Percentiles rank a stretch among this genome's conserved stretches.
phyloP scores from a whole-genome alignment of 768 basidiomycete genomes.

The Xerocomus spinulosus region DNA sequence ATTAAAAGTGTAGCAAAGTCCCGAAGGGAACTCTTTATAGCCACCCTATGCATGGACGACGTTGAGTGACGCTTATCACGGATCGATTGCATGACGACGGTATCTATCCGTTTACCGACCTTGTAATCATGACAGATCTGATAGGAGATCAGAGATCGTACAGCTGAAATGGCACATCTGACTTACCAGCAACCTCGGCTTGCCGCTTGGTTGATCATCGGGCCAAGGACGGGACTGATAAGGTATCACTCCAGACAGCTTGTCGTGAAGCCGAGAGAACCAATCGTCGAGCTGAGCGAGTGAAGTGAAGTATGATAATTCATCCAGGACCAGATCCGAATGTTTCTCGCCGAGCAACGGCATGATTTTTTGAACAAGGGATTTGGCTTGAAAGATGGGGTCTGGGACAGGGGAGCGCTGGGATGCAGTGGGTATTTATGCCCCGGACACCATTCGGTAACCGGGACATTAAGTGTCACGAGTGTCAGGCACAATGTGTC shows the following conservation, averaged over 20 bases:
- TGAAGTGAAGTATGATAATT: slow-evolving; percentile 48
- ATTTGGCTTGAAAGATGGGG: too few species aligned
- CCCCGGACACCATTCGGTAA: too few species aligned
- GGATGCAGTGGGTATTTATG: too few species aligned
- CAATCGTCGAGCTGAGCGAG: slow-evolving; percentile 59
- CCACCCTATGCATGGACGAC: slow-evolving; percentile 55
- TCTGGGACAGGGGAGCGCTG: too few species aligned
- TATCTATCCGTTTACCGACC: too few species aligned
- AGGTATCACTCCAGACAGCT: slow-evolving; percentile 40
- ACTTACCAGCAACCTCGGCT: slow-evolving; percentile 67
- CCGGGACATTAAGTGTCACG: too few species aligned
- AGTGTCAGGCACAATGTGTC: too few species aligned
- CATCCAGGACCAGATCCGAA: slow-evolving; percentile 21
- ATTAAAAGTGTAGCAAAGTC: slow-evolving; percentile 72
- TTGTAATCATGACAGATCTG: slow-evolving; percentile 33
- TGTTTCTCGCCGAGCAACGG: slow-evolving; percentile 25
- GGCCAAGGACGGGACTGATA: slow-evolving; percentile 30
- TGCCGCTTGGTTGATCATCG: slow-evolving; percentile 20
- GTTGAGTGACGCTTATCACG: too few species aligned
- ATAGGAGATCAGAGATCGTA: slow-evolving; percentile 20
- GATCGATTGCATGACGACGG: too few species aligned
- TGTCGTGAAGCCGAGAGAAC: slow-evolving; percentile 35
- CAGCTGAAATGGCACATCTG: too few species aligned
- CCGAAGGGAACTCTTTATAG: slow-evolving; percentile 61
- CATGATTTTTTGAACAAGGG: too few species aligned